Evolutionary conservation across 306 rosid species (phyloP), one percentile per base, ranked within the genome.

Genomic region (Hippophae tibetana): DNA sequence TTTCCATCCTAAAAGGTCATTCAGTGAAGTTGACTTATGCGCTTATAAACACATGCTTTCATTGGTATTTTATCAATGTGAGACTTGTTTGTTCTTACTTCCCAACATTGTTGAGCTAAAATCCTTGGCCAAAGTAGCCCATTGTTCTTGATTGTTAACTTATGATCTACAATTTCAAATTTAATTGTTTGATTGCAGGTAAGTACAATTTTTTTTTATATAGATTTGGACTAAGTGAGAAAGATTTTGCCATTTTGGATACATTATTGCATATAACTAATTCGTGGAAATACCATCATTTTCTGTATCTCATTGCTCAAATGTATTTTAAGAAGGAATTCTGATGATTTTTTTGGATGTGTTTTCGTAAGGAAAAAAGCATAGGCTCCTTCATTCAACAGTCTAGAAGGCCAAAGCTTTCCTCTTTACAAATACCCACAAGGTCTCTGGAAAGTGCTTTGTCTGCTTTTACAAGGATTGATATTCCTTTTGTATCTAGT

Each of bases 381-480:
- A 76, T 57, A 47, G 76, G 64, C 58, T 69, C 60, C 42, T 57
- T 69, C 72, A 54, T 78, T 71, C 80, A 64, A 10, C 85, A 76
- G 44, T 70, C 83, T 10, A 76, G 82, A 56, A 69, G 75, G 70
- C 87, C 96, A 23, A 71, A 62, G 41, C 81, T 87, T 10, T 63
- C 85, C 10, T 82, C 87, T 50, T 63, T 87, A 65, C 76, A 87
- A 71, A 84, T 87, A 64, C 96, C 96, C 9, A 57, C 60, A 52
- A 70, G 89, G 79, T 71, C 87, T 67, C 46, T 87, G 41, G 95
- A 84, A 54, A 78, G 50, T 72, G 71, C 84, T 67, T 56, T 78
- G 56, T 77, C 86, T 46, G 74, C 74, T 31, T 75, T 69, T 67
- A 60, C 74, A 25, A 79, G 69, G 71, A 61, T 69, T 46, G 95